Percentiles rank a stretch among this genome's conserved stretches.
Evolutionary conservation across 495 filamentous ascomycete genomes (phyloP).

Genomic region (Penicillium dipodomyicola): DNA sequence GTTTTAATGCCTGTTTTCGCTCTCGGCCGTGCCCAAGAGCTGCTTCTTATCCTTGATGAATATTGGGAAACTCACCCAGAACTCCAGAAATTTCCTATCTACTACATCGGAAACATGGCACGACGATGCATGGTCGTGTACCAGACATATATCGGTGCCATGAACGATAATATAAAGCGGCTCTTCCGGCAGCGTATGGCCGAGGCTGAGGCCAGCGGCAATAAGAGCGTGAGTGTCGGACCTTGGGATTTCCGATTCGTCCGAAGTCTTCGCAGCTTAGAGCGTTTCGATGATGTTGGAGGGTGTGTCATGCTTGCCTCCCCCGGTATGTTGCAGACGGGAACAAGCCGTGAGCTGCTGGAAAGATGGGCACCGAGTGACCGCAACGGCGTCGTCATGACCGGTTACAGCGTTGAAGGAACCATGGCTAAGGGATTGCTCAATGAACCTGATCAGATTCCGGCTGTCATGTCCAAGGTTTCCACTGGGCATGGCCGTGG

Average conservation of each 20-base stretch:
- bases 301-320: slow-evolving; percentile 95
- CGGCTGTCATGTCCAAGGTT: slow-evolving; percentile 80
- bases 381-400: slow-evolving; percentile 94
- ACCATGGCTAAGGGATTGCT: slow-evolving; percentile 96
- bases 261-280: slow-evolving; percentile 82
- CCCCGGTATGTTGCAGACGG: slow-evolving; percentile 96
- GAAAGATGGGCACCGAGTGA: slow-evolving; percentile 95
- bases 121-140: slow-evolving; percentile 98
- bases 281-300: slow-evolving; percentile 93
- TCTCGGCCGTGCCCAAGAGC: slow-evolving; percentile 86
- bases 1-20: slow-evolving; percentile 96
- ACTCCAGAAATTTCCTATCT: slow-evolving; percentile 86
- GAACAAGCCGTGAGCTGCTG: slow-evolving; percentile 84
- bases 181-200: slow-evolving; percentile 83
- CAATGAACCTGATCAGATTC: slow-evolving; percentile 89
- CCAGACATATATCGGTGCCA: slow-evolving; percentile 92
- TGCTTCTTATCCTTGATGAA: slow-evolving; percentile 92
- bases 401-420: slow-evolving; percentile 95
- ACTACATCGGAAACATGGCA: slow-evolving; percentile 92
- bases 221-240: slow-evolving; percentile 69
- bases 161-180: slow-evolving; percentile 98
- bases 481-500: slow-evolving; percentile 56
- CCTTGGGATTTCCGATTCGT: slow-evolving; percentile 97
- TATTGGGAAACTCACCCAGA: slow-evolving; percentile 89
- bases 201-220: slow-evolving; percentile 73